These are phyloP conservation scores for Rubia tinctorum DNA, from an alignment of 305 asterid genomes.

Conservation along the genomic window DNA sequence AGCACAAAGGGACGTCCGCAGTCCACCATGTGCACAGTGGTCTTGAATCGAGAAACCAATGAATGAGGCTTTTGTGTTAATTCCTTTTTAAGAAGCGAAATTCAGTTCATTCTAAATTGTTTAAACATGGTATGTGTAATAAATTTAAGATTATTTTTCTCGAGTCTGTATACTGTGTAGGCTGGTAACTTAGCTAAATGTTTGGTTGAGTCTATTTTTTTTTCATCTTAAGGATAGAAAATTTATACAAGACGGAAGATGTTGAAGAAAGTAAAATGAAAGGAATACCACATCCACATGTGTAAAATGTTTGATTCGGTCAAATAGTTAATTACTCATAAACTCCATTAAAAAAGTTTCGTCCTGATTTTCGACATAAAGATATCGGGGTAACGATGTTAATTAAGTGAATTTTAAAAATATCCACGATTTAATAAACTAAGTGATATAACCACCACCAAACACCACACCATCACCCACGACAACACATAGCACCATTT, in stretches of 20 bases:
- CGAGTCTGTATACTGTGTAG: no score
- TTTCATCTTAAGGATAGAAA: neutral
- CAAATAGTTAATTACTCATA: no score
- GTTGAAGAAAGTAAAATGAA: neutral
- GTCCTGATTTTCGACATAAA: no score
- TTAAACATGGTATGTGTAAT: neutral
- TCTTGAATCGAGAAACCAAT: neutral
- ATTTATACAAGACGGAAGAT: neutral
- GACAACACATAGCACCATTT: no score
- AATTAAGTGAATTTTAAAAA: no score
- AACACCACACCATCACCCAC: no score
- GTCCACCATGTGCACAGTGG: neutral
- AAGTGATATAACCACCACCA: no score
- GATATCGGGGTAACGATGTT: no score
- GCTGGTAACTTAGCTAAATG: neutral
- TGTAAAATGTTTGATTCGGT: no score
- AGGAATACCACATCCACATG: neutral
- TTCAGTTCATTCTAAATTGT: neutral
- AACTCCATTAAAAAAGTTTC: no score
- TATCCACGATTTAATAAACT: no score
- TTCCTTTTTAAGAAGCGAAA: neutral
- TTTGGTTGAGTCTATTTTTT: neutral
- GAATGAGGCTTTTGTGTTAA: neutral
- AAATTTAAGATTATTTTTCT: no score
- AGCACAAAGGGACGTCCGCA: neutral